Conservation (phyloP, 129 eudicot species). For the Flaveria linearis region DNA sequence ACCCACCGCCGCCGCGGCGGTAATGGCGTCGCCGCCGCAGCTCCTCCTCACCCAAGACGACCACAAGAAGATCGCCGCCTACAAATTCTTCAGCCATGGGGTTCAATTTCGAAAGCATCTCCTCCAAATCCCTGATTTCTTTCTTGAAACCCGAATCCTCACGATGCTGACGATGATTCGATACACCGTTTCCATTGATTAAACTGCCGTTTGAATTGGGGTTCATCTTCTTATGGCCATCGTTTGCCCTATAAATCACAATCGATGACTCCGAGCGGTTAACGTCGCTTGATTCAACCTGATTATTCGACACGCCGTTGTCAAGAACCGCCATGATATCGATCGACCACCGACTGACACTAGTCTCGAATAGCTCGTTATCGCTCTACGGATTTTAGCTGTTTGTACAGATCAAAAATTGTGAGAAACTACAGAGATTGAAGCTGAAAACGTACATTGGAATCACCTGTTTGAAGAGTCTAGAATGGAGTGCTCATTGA, state of each 20-base stretch:
- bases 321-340: conserved; percentile 79
- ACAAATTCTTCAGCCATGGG: conserved; percentile 76
- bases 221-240: conserved; percentile 27
- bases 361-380: neutral
- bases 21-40: no score
- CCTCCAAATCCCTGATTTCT: conserved; percentile 66
- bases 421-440: neutral
- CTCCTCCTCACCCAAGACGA: no score
- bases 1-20: no score
- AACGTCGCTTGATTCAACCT: conserved; percentile 45
- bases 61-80: no score
- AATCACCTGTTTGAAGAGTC: conserved; percentile 32
- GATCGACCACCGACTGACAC: conserved; percentile 29
- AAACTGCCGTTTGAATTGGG: no score
- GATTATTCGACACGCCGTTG: conserved; percentile 53
- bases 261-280: conserved; percentile 41
- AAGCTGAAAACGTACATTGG: neutral
- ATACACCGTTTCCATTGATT: no score
- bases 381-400: neutral
- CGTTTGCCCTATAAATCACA: conserved; percentile 29
- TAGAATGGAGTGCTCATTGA: conserved; percentile 19
- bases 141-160: conserved; percentile 43
- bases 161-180: neutral
- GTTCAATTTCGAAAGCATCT: conserved; percentile 62
- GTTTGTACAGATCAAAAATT: conserved; percentile 23